Conservation (phyloP, 2,329 filamentous ascomycete genomes). For the Xylariaceae sp. region DNA sequence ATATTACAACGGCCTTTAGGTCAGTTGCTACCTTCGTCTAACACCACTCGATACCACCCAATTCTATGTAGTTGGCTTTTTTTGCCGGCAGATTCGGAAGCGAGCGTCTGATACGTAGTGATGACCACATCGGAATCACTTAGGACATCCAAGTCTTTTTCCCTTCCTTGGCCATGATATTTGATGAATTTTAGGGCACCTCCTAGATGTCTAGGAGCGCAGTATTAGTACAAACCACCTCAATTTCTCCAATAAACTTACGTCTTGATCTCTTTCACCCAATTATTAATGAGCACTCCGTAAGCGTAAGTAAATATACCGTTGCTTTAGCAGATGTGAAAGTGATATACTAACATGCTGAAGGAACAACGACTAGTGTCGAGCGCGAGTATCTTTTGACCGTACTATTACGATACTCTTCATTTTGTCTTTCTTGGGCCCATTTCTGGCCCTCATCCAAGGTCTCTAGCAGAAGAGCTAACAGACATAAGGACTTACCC, state of each 20-base stretch:
- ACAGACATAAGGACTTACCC: conserved; percentile 61
- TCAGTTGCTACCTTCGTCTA: conserved; percentile 50
- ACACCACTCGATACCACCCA: conserved; percentile 49
- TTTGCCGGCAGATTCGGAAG: conserved; percentile 41
- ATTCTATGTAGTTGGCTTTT: conserved; percentile 42
- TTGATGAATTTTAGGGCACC: conserved; percentile 38
- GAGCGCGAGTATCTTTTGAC: conserved; percentile 41
- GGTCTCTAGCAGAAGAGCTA: conserved; percentile 54
- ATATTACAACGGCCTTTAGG: neutral
- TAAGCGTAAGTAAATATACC: neutral
- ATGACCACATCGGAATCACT: conserved; percentile 49
- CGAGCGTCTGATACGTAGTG: conserved; percentile 55
- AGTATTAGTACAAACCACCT: neutral
- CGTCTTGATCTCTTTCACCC: conserved; percentile 9
- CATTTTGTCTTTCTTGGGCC: conserved; percentile 34
- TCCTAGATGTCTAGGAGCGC: conserved; percentile 41
- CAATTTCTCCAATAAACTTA: neutral
- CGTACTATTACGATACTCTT: conserved; percentile 22
- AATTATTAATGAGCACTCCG: conserved; percentile 12
- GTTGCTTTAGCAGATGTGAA: neutral
- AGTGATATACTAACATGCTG: conserved; percentile 44
- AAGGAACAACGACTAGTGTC: conserved; percentile 53
- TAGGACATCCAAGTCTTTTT: conserved; percentile 36
- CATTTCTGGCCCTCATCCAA: conserved; percentile 45
- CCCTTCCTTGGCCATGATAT: conserved; percentile 46